Evolutionary conservation across 257 asterid genomes (phyloP), one percentile per base, ranked within the genome.

Genomic region (Solanum commersonii): DNA sequence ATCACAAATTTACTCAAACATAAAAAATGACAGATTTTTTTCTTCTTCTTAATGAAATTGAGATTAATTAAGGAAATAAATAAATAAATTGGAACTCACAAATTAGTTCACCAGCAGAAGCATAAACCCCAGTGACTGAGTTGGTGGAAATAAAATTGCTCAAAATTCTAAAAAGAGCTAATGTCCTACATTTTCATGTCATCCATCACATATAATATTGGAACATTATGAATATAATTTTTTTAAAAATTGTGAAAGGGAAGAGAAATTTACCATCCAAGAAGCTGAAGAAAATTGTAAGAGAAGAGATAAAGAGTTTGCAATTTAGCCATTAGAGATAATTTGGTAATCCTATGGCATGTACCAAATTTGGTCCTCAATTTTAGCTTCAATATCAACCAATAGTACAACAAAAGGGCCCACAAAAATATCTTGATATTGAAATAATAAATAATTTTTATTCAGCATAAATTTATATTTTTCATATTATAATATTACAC

Each of bases 91-190:
- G 74, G 89, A 27, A 90, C 96, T 87, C 89, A 96, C 98, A 92
- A 78, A 96, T 93, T 77, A 94, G 33, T 88, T 94, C 94, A 33
- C 98, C 98, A 23, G 96, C 95, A n/a, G 95, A 92, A 91, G 94
- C 83, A 88, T 92, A 95, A 77, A 98, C 84, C 52, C 94, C 98
- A 77, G 10, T 70, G 37, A 94, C 89, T 4, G 98, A 95, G 15
- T 90, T 89, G 88, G 94, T 93, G 88, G 88, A 76, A 79, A 87
- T n/a, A 82, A 93, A 91, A 52, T 68, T 90, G 92, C 94, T 89
- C 91, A 92, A 88, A 88, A 95, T 84, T 86, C 90, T 93, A 91
- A 89, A 94, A 40, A 94, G 95, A 59, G 98, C 90, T 8, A 90
- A 2, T 73, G 96, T 84, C 98, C 99, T 96, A 92, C 77, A 89